Percentiles rank a stretch among this genome's conserved stretches.
These are phyloP conservation scores for Chimonanthus salicifolius DNA, from an alignment of 164 flowering plant genomes.

Conservation along the genomic window DNA sequence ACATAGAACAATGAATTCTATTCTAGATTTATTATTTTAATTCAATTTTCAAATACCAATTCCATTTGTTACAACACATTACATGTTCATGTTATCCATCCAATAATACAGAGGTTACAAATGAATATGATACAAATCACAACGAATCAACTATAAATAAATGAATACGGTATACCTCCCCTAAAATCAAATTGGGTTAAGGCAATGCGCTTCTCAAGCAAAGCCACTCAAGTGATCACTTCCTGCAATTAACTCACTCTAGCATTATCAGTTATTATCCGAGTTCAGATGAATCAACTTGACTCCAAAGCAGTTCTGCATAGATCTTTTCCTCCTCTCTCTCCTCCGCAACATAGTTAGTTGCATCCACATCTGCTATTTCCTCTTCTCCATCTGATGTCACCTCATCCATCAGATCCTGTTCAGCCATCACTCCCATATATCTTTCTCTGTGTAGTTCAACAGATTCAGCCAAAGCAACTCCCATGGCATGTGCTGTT, in stretches of 20 bases:
- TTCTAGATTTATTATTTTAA: no score
- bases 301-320: conserved; percentile 73
- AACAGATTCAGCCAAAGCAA: conserved; percentile 39
- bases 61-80: neutral
- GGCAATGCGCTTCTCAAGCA: neutral
- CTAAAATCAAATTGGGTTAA: neutral
- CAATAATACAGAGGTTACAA: neutral
- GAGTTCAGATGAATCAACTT: conserved; percentile 52
- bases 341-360: conserved; percentile 31
- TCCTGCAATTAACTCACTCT: neutral
- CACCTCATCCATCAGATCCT: conserved; percentile 37
- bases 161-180: neutral
- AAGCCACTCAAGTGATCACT: neutral
- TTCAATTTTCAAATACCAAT: no score
- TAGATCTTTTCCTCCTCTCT: conserved; percentile 69
- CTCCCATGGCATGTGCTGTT: conserved; percentile 67
- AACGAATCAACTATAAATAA: neutral
- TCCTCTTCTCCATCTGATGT: conserved; percentile 48
- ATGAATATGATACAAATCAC: no score
- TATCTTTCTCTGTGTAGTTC: conserved; percentile 25
- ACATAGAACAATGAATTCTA: no score
- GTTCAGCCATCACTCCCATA: conserved; percentile 13
- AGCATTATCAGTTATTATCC: conserved; percentile 11
- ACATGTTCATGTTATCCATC: neutral
- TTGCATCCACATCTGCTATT: conserved; percentile 17